Conservation (phyloP, 2,329 filamentous ascomycete species). For the Pseudogymnoascus verrucosus region DNA sequence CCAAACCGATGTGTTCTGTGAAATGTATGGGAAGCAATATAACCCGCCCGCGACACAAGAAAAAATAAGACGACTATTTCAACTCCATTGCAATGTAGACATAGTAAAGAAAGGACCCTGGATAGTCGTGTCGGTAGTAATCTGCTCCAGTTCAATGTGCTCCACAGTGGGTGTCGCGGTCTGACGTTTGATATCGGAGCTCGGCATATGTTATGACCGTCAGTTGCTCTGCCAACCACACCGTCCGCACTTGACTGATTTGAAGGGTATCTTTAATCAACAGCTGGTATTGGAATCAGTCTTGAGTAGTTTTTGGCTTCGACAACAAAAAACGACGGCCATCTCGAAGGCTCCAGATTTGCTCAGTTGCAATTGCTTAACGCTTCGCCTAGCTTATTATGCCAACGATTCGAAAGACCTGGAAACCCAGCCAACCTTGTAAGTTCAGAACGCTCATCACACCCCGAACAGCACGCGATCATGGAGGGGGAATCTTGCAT, state of each 20-base stretch:
- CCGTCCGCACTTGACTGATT: not conserved
- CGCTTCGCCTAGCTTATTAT: constrained; percentile 7
- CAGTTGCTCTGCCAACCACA: constrained; percentile 8
- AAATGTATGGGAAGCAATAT: not conserved
- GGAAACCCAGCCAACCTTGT: not conserved
- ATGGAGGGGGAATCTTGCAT: not conserved
- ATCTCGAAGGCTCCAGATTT: constrained; percentile 4
- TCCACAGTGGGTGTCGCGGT: not conserved
- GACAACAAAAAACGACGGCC: not conserved
- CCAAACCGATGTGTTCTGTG: not conserved
- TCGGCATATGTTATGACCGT: constrained; percentile 8
- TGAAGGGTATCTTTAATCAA: constrained; percentile 1
- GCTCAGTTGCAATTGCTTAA: not conserved
- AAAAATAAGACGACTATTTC: not conserved
- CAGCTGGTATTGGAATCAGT: constrained; percentile 6
- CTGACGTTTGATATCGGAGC: constrained; percentile 5
- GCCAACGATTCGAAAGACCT: constrained; percentile 6
- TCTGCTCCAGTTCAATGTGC: not conserved
- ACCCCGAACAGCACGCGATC: not conserved
- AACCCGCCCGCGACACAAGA: constrained; percentile 1
- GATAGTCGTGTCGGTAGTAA: not conserved
- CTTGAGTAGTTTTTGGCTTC: not conserved
- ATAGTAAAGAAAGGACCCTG: not conserved
- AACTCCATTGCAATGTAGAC: constrained; percentile 2
- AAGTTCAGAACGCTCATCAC: not conserved